phyloP scores from a whole-genome alignment of 2,329 filamentous ascomycete genomes.

The Colletotrichum costaricense region DNA sequence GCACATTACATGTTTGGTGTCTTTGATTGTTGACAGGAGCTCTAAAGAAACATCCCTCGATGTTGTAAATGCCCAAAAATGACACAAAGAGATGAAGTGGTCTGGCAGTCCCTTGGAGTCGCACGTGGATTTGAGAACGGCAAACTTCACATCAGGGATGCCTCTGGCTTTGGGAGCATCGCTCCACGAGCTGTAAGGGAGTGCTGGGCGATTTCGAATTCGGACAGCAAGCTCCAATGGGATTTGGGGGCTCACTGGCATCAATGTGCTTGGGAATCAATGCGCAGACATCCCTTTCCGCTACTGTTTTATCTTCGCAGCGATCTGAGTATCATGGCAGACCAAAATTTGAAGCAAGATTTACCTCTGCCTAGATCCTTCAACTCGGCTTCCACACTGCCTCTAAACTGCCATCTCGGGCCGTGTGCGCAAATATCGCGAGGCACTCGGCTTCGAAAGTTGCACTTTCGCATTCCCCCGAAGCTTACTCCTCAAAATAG shows the following conservation, averaged over 20 bases:
- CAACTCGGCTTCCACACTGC: slow-evolving; percentile 3
- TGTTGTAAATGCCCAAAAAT: neutral
- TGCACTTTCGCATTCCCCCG: neutral
- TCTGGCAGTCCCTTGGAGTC: neutral
- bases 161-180: neutral
- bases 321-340: neutral
- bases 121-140: neutral
- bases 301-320: neutral
- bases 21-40: neutral
- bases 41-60: neutral
- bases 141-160: neutral
- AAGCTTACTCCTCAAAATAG: slow-evolving; percentile 12
- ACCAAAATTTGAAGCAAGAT: too few relatives aligned
- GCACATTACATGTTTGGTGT: too few relatives aligned
- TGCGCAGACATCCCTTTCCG: neutral
- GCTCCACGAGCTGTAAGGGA: neutral
- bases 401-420: neutral
- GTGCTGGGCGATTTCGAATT: neutral
- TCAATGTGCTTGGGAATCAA: neutral
- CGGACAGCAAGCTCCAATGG: neutral
- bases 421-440: too few relatives aligned
- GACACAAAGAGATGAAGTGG: neutral
- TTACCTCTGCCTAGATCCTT: neutral
- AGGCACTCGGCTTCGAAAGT: neutral
- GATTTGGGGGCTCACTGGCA: neutral